Evolutionary conservation across 495 filamentous ascomycete genomes (phyloP), one percentile per base, ranked within the genome.

Genomic region (Aspergillus cavernicola): DNA sequence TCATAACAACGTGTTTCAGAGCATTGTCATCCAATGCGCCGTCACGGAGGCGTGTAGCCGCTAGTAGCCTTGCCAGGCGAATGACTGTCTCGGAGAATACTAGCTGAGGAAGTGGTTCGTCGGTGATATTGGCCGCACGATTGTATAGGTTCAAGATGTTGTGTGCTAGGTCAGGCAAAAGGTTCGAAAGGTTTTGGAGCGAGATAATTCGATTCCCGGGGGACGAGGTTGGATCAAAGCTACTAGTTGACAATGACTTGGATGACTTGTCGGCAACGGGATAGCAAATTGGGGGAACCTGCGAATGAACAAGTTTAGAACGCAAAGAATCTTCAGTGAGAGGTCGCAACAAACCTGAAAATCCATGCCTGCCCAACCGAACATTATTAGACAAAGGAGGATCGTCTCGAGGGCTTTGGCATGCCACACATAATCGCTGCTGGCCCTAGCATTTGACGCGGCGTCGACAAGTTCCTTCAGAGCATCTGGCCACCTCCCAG

Each of bases 341-440:
- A 16, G 50, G 44, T 32, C 15, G 16, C 31, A 55, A 59, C 73
- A 56, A 67, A 96, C 85, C 68, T 88, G 83, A 67, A 97, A 98
- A 65, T 95, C 88, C 64, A 91, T 77, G 12, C 86, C 87, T 40
- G 85, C 79, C 87, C 90, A 95, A 46, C 85, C 87, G 42, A 95
- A 81, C 72, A 97, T 83, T 24, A 97, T 59, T 53, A 97, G 77
- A 64, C 84, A 86, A 40, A 96, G 80, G 12, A 91, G 70, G 56
- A 93, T 87, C 9, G 89, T 85, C 62, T 97, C 93, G 26, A 97
- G 78, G 3, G 88, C 91, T 70, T 97, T 99, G 11, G 87, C 93
- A 75, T 97, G 89, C 93, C 93, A 99, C 7, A 96, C 66, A 73
- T 96, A 88, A 67, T 97, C 93, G 65, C 88, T 92, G 58, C 85